Evolutionary conservation across 2,329 filamentous ascomycete genomes (phyloP).

Genomic region (Talaromyces sp.): DNA sequence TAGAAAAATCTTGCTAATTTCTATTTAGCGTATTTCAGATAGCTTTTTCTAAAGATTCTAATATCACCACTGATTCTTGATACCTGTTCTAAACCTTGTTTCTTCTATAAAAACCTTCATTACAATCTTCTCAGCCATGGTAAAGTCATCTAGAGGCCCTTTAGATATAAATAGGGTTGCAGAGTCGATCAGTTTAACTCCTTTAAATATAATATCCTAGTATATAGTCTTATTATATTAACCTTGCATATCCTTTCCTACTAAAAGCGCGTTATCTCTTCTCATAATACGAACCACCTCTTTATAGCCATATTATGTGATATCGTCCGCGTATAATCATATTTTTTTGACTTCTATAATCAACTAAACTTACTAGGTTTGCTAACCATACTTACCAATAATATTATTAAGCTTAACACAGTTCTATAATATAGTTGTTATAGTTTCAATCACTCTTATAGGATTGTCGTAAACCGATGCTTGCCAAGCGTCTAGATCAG

Average conservation of each 20-base stretch:
- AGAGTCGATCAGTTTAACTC: background rate
- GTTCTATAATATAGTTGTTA: background rate
- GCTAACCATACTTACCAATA: background rate
- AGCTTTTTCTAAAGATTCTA: background rate
- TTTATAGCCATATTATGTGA: background rate
- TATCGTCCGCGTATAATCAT: background rate
- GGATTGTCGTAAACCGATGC: no score
- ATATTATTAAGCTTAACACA: background rate
- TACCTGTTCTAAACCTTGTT: background rate
- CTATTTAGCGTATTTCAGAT: background rate
- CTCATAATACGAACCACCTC: background rate
- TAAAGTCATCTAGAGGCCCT: background rate
- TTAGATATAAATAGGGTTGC: background rate
- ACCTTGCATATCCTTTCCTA: background rate
- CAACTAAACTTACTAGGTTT: background rate
- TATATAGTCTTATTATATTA: slow-evolving; percentile 1
- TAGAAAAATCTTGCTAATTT: background rate
- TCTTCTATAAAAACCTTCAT: background rate
- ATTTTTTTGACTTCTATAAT: slow-evolving; percentile 4
- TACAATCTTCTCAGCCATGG: background rate
- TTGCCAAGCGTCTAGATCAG: no score
- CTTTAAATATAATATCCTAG: background rate
- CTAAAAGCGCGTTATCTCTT: slow-evolving; percentile 1
- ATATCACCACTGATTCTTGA: background rate
- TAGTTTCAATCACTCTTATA: background rate